These are phyloP conservation scores for Opeltia flavorubescens DNA, from an alignment of 495 filamentous ascomycete species.

Conservation along the genomic window DNA sequence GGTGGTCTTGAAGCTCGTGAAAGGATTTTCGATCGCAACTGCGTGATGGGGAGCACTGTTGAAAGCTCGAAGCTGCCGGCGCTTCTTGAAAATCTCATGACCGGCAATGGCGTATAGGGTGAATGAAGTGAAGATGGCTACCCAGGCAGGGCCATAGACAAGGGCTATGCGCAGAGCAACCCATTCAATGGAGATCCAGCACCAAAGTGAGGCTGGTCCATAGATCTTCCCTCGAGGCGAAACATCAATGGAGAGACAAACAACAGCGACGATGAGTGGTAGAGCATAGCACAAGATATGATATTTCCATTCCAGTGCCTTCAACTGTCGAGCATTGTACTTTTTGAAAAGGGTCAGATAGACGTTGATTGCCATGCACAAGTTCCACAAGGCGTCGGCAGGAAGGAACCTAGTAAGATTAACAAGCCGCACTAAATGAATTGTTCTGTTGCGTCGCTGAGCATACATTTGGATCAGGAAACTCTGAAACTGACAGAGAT, in stretches of 20 bases:
- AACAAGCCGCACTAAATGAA: not conserved
- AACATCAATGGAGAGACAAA: conserved; percentile 50
- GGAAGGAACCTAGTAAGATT: conserved; percentile 49
- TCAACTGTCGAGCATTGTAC: conserved; percentile 54
- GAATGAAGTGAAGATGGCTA: conserved; percentile 39
- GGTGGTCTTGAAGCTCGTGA: conserved; percentile 39
- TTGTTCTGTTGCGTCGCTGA: not conserved
- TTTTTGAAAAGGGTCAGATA: conserved; percentile 74
- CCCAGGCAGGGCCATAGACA: conserved; percentile 82
- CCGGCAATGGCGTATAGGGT: conserved; percentile 64
- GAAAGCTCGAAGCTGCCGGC: conserved; percentile 30
- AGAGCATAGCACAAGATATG: conserved; percentile 58
- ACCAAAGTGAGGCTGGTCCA: conserved; percentile 70
- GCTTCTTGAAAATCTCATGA: conserved; percentile 47
- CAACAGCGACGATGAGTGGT: conserved; percentile 54
- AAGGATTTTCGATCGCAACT: conserved; percentile 31
- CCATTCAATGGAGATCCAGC: conserved; percentile 59
- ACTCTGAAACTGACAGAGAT: conserved; percentile 63
- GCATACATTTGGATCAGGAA: conserved; percentile 62
- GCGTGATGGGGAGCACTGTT: too few species aligned
- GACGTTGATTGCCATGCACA: conserved; percentile 83
- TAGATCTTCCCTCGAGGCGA: conserved; percentile 43
- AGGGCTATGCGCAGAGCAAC: conserved; percentile 58
- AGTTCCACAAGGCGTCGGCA: conserved; percentile 67
- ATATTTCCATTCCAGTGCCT: conserved; percentile 60